Evolutionary conservation across 768 basidiomycete species (phyloP).

Genomic region (Termitomyces bulborhizus): DNA sequence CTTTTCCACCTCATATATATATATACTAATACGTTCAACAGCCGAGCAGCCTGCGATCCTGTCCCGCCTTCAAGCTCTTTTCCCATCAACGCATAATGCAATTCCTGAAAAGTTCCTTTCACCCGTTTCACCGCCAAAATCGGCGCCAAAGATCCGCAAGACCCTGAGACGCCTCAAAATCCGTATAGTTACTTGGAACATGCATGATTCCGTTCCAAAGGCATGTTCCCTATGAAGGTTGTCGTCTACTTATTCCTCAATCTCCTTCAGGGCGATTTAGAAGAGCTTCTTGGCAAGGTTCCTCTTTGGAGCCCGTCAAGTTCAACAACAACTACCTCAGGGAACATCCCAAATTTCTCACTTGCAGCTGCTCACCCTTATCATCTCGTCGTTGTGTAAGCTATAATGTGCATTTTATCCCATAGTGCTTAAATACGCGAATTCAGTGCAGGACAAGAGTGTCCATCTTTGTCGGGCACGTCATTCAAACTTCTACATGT

Average conservation of each 20-base stretch:
- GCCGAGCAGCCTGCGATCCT: constrained; percentile 7
- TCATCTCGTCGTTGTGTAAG: constrained; percentile 75
- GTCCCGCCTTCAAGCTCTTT: constrained; percentile 15
- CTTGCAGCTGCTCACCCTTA: constrained; percentile 58
- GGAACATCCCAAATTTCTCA: constrained; percentile 40
- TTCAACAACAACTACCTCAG: constrained; percentile 16
- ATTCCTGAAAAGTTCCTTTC: constrained; percentile 8
- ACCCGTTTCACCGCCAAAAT: neutral
- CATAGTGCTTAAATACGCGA: constrained; percentile 12
- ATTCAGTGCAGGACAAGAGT: constrained; percentile 62
- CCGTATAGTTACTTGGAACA: constrained; percentile 75
- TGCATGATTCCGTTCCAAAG: constrained; percentile 80
- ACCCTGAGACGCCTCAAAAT: constrained; percentile 41
- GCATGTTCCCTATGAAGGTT: constrained; percentile 23
- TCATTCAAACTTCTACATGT: neutral
- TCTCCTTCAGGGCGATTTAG: constrained; percentile 57
- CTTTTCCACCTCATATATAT: neutral
- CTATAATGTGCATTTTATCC: constrained; percentile 4
- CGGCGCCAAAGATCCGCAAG: neutral
- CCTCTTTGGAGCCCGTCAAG: constrained; percentile 30
- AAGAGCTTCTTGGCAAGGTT: constrained; percentile 63
- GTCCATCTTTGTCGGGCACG: constrained; percentile 70
- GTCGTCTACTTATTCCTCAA: constrained; percentile 1
- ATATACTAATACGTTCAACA: neutral
- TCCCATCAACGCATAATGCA: constrained; percentile 7